These are phyloP conservation scores for Davidsoniella virescens DNA, from an alignment of 2,329 filamentous ascomycete species.

Conservation along the genomic window DNA sequence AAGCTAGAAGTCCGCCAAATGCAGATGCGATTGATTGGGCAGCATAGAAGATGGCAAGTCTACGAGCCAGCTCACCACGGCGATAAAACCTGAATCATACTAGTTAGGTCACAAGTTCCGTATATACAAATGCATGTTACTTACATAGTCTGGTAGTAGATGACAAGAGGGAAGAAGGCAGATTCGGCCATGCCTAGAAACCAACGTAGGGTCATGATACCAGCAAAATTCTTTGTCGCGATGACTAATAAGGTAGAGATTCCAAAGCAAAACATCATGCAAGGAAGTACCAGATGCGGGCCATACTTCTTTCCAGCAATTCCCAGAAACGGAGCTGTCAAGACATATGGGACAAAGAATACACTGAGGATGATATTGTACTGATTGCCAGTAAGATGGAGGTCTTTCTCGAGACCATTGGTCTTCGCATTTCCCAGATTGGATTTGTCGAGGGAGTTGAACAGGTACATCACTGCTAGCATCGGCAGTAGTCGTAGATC, in stretches of 20 bases:
- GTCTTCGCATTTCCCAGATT: constrained; percentile 40
- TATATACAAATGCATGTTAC: not conserved
- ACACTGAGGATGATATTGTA: constrained; percentile 58
- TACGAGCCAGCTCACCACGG: constrained; percentile 27
- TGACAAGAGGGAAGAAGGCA: constrained; percentile 36
- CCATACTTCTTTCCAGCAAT: constrained; percentile 59
- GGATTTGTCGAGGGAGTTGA: constrained; percentile 29
- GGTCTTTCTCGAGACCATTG: constrained; percentile 26
- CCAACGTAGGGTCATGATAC: constrained; percentile 33
- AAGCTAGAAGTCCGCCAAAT: constrained; percentile 32
- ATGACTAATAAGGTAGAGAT: constrained; percentile 45
- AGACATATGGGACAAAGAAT: constrained; percentile 62
- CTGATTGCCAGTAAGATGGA: constrained; percentile 40
- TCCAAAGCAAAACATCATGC: constrained; percentile 60
- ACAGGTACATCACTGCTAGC: constrained; percentile 38
- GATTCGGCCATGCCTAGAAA: constrained; percentile 38
- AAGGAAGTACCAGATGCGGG: constrained; percentile 47
- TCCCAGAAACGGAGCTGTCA: constrained; percentile 42
- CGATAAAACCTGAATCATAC: constrained; percentile 28
- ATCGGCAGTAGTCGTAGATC: constrained; percentile 37
- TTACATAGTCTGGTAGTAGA: constrained; percentile 31
- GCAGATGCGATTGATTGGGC: constrained; percentile 55
- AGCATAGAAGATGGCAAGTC: constrained; percentile 54
- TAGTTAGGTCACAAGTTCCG: constrained; percentile 21
- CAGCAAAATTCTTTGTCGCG: constrained; percentile 31